Conservation (phyloP, 2,329 filamentous ascomycete species). For the Ustilaginoidea virens region DNA sequence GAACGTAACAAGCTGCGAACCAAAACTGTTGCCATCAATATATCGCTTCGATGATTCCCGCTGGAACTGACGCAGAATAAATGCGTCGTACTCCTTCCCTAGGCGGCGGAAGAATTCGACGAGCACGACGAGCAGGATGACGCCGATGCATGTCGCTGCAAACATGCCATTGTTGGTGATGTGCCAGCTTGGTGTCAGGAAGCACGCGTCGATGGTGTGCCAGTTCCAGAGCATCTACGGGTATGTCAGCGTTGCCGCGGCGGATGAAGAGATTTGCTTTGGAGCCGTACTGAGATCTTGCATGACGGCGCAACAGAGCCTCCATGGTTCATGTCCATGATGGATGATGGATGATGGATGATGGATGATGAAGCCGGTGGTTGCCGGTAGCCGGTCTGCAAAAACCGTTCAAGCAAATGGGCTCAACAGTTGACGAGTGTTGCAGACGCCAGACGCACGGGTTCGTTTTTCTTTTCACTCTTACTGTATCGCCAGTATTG, state of each 20-base stretch:
- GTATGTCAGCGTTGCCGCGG: background rate
- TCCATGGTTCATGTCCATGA: slow-evolving; percentile 10
- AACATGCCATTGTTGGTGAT: slow-evolving; percentile 58
- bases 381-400: too few species aligned
- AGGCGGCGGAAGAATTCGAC: slow-evolving; percentile 60
- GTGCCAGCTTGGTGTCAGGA: slow-evolving; percentile 55
- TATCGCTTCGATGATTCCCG: slow-evolving; percentile 11
- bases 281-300: slow-evolving; percentile 19
- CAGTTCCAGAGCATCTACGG: slow-evolving; percentile 66
- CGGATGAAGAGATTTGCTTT: too few species aligned
- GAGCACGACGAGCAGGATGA: slow-evolving; percentile 52
- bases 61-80: slow-evolving; percentile 37
- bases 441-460: too few species aligned
- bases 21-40: slow-evolving; percentile 10
- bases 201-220: slow-evolving; percentile 57
- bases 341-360: too few species aligned
- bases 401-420: too few species aligned
- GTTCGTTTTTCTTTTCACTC: too few species aligned
- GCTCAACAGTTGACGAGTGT: too few species aligned
- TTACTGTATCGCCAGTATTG: too few species aligned
- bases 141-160: slow-evolving; percentile 63
- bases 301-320: slow-evolving; percentile 11
- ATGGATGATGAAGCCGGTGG: too few species aligned
- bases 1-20: slow-evolving; percentile 17
- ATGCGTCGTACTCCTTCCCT: slow-evolving; percentile 55